Percentiles rank a stretch among this genome's conserved stretches.
phyloP scores from a whole-genome alignment of 306 rosid genomes.

The Lathyrus tuberosus region DNA sequence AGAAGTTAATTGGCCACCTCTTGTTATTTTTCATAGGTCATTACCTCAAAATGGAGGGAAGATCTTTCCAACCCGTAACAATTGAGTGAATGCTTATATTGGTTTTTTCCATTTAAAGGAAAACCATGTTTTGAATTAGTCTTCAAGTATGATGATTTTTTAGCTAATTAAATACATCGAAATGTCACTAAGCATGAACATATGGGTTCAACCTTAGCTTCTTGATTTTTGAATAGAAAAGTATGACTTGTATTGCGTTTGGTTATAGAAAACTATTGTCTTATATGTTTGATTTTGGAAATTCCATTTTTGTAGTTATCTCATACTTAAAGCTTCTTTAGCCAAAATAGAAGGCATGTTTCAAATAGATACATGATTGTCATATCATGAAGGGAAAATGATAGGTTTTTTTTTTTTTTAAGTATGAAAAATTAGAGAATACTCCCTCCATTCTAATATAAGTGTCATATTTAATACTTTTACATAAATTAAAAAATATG shows the following conservation, averaged over 20 bases:
- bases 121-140: constrained; percentile 32
- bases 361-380: neutral
- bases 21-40: constrained; percentile 40
- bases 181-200: neutral
- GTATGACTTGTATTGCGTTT: constrained; percentile 28
- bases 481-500: no score
- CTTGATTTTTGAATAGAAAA: constrained; percentile 20
- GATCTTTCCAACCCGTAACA: constrained; percentile 57
- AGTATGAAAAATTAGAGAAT: no score
- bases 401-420: no score
- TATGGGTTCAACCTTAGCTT: constrained; percentile 16
- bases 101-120: constrained; percentile 53
- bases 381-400: neutral
- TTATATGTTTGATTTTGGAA: constrained; percentile 26
- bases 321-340: neutral
- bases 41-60: constrained; percentile 48
- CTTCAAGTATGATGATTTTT: constrained; percentile 19
- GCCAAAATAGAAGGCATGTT: neutral
- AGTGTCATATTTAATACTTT: no score
- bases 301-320: constrained; percentile 6
- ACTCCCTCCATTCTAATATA: no score
- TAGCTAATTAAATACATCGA: constrained; percentile 20
- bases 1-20: constrained; percentile 9
- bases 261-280: constrained; percentile 35
- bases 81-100: constrained; percentile 42